Conservation (phyloP, 345 rosid genomes). For the Isatis tinctoria region DNA sequence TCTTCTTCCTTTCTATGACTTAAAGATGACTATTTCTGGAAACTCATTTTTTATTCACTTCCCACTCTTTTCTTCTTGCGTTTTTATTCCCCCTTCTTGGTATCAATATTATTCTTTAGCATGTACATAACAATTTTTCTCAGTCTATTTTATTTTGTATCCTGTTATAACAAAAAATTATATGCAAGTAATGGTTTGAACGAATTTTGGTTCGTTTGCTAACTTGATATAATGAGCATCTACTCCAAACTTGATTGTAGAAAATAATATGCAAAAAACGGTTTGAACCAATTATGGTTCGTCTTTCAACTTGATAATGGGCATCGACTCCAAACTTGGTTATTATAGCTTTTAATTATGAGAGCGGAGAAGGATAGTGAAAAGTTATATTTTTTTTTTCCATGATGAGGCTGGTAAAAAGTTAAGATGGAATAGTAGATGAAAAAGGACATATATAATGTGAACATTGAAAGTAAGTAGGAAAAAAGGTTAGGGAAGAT, state of each 20-base stretch:
- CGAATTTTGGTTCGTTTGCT: background rate
- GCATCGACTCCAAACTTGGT: background rate
- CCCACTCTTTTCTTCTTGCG: background rate
- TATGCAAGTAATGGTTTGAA: background rate
- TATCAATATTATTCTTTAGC: background rate
- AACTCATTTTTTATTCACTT: background rate
- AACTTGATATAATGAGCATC: background rate
- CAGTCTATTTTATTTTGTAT: background rate
- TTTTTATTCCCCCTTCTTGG: background rate
- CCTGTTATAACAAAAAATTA: background rate
- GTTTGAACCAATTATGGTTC: background rate
- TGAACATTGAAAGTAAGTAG: constrained; percentile 10
- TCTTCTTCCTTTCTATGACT: background rate
- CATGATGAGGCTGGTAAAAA: constrained; percentile 13
- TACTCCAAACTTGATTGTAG: background rate
- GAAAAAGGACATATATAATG: background rate
- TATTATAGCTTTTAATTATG: background rate
- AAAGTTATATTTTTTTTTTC: background rate
- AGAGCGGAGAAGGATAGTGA: background rate
- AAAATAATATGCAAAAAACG: background rate
- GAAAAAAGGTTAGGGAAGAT: constrained; percentile 10
- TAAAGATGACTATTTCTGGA: background rate
- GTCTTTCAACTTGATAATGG: background rate
- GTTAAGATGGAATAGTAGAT: background rate
- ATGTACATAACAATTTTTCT: background rate